phyloP scores from a whole-genome alignment of 225 moss, liverwort and hornwort species.

The Asterella californica region DNA sequence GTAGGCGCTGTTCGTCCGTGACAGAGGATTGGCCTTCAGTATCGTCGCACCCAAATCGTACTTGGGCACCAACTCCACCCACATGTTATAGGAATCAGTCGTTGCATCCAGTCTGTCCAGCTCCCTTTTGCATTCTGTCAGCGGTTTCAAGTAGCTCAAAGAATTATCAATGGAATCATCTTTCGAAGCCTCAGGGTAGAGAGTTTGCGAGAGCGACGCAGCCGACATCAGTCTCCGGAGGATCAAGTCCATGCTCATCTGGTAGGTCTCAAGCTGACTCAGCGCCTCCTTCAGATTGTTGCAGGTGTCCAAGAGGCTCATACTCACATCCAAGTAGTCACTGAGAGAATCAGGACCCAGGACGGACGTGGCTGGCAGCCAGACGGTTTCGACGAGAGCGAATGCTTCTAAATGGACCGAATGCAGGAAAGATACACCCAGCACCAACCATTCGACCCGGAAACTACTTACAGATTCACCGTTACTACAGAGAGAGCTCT shows the following conservation, averaged over 20 bases:
- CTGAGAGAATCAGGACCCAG: slow-evolving; percentile 15
- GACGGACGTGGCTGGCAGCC: slow-evolving; percentile 15
- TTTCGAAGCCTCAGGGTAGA: not conserved
- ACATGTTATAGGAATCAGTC: not conserved
- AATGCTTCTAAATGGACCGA: slow-evolving; percentile 11
- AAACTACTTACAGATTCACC: slow-evolving; percentile 9
- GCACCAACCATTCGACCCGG: slow-evolving; percentile 16
- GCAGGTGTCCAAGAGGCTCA: slow-evolving; percentile 24
- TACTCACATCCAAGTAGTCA: slow-evolving; percentile 22
- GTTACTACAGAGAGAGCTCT: slow-evolving; percentile 3
- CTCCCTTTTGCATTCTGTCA: slow-evolving; percentile 17
- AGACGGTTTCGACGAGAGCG: slow-evolving; percentile 5
- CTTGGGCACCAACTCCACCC: slow-evolving; percentile 9
- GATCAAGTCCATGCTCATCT: slow-evolving; percentile 24
- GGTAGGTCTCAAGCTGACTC: slow-evolving; percentile 17
- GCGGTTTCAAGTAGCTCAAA: not conserved
- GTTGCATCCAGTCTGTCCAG: slow-evolving; percentile 12
- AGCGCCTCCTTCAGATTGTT: slow-evolving; percentile 20
- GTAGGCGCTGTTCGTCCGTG: not conserved
- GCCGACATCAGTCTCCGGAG: slow-evolving; percentile 12
- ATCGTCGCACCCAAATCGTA: not conserved
- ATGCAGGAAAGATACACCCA: slow-evolving; percentile 19
- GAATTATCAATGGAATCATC: not conserved
- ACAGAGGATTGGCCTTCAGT: slow-evolving; percentile 3
- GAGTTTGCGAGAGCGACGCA: not conserved